A percentile compares a stretch with the other conserved stretches of the same genome.
Evolutionary conservation across 495 filamentous ascomycete species (phyloP).

Genomic region (Lophium mytilinum): DNA sequence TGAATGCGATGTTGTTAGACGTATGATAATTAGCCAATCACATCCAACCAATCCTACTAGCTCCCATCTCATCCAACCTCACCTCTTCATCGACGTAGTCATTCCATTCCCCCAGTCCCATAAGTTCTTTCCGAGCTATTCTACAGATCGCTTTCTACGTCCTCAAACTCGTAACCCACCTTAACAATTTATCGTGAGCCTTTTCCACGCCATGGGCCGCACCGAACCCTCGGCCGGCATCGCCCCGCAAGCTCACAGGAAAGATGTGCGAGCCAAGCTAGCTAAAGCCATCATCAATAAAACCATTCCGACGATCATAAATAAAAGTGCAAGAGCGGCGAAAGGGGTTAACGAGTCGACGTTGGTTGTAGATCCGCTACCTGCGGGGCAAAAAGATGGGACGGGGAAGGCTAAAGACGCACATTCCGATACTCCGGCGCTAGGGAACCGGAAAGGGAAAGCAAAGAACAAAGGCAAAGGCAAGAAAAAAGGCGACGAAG

Average conservation of each 20-base stretch:
- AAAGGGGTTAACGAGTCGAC: conserved; percentile 42
- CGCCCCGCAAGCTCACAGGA: conserved; percentile 13
- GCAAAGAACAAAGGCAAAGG: conserved; percentile 14
- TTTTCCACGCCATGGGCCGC: conserved; percentile 16
- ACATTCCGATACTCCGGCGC: not conserved
- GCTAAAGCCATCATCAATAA: conserved; percentile 46
- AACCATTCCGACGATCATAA: conserved; percentile 42
- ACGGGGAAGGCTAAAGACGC: not conserved
- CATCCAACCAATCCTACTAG: too few species aligned
- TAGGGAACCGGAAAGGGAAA: conserved; percentile 16
- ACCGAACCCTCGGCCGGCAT: conserved; percentile 19
- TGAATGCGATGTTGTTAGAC: too few species aligned
- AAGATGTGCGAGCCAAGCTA: conserved; percentile 40
- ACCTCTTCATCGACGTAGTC: too few species aligned
- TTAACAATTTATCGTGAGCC: not conserved
- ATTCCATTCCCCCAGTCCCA: too few species aligned
- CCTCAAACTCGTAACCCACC: not conserved
- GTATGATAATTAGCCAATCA: too few species aligned
- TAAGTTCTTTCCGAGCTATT: too few species aligned
- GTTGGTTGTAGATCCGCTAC: conserved; percentile 37
- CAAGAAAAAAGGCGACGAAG: not conserved
- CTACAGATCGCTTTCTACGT: too few species aligned
- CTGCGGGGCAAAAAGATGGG: not conserved
- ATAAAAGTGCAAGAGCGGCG: conserved; percentile 40
- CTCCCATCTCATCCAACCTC: too few species aligned